A percentile compares a stretch with the other conserved stretches of the same genome.
Evolutionary conservation across 1,139 yeast species (phyloP).

Genomic region (Candida sanyaensis): DNA sequence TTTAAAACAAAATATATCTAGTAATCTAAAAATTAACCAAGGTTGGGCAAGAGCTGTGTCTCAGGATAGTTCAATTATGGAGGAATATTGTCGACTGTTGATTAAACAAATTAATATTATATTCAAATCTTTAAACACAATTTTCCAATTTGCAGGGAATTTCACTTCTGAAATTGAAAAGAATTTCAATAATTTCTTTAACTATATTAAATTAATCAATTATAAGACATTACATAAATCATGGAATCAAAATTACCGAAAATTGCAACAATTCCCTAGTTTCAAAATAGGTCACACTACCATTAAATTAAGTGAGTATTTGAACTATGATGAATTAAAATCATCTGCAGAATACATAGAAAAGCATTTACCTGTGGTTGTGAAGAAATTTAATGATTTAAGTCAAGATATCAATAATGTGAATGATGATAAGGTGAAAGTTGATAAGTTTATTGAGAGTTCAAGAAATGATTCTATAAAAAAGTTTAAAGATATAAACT

Average conservation of each 20-base stretch:
- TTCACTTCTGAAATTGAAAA: conserved; percentile 55
- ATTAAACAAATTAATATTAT: conserved; percentile 38
- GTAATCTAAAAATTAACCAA: conserved; percentile 24
- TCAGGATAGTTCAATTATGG: conserved; percentile 21
- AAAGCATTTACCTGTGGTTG: conserved; percentile 30
- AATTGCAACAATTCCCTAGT: conserved; percentile 38
- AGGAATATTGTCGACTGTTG: conserved; percentile 21
- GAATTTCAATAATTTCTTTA: conserved; percentile 49
- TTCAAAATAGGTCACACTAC: conserved; percentile 16
- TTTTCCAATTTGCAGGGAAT: conserved; percentile 58
- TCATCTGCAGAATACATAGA: conserved; percentile 25
- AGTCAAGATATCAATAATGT: conserved; percentile 29
- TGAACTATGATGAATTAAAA: conserved; percentile 28
- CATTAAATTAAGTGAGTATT: conserved; percentile 22
- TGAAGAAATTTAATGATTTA: conserved; percentile 42
- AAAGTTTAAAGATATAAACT: conserved; percentile 25
- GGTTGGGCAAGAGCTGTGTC: conserved; percentile 29
- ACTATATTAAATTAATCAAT: conserved; percentile 47
- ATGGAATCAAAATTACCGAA: conserved; percentile 51
- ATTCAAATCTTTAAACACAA: conserved; percentile 54
- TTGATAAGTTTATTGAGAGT: conserved; percentile 35
- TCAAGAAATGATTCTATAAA: conserved; percentile 37
- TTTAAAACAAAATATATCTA: conserved; percentile 21
- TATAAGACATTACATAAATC: conserved; percentile 45
- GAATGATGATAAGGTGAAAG: conserved; percentile 26